phyloP scores from a whole-genome alignment of 2,329 filamentous ascomycete species.

The Macrophomina tecta region DNA sequence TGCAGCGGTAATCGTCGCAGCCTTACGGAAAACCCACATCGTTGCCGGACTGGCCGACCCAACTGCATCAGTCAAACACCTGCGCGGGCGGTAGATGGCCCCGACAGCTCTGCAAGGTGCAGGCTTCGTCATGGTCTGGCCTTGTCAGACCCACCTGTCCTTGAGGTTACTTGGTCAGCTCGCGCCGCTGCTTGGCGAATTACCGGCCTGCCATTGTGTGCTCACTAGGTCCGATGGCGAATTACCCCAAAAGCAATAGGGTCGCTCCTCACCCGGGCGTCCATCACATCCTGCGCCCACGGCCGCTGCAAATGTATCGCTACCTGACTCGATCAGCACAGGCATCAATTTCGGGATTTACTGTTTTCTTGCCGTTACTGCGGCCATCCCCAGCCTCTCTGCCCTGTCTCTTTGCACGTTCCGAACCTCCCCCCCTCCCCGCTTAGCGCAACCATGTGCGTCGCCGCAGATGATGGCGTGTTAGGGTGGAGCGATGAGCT shows the following conservation, averaged over 20 bases:
- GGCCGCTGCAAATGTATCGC: neutral
- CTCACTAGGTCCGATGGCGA: conserved; percentile 11
- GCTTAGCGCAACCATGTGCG: neutral
- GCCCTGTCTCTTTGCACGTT: conserved; percentile 3
- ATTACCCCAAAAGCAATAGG: conserved; percentile 19
- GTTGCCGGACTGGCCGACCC: neutral
- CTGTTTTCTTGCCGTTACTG: neutral
- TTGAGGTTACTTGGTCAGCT: neutral
- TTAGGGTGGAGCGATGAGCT: conserved; percentile 21
- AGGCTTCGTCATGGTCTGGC: neutral
- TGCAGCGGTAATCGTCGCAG: neutral
- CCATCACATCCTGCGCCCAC: neutral
- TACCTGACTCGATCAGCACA: conserved; percentile 7
- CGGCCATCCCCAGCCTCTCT: neutral
- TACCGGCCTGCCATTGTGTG: conserved; percentile 15
- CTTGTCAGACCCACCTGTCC: neutral
- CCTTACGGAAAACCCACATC: neutral
- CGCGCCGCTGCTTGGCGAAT: conserved; percentile 5
- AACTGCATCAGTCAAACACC: neutral
- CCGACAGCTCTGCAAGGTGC: neutral
- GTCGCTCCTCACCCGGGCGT: neutral
- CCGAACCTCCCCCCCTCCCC: neutral
- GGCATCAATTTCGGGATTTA: neutral
- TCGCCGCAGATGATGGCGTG: conserved; percentile 3
- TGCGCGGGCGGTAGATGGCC: conserved; percentile 1